Conservation (phyloP, 2,329 filamentous ascomycete species). For the Zymoseptoria tritici region DNA sequence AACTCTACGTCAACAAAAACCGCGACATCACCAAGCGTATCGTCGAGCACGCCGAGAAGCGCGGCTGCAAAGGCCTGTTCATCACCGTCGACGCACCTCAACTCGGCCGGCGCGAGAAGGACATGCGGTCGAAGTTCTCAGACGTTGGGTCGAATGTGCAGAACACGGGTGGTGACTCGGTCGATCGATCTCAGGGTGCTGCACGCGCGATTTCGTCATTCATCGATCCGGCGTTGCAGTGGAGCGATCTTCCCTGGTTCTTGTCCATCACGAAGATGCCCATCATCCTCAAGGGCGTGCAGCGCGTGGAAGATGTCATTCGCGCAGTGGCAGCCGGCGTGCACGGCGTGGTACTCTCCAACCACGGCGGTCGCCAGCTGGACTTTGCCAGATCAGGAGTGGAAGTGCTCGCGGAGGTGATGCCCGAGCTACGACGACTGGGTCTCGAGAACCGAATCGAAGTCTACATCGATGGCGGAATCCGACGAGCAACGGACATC, state of each 20-base stretch:
- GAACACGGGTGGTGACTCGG: conserved; percentile 53
- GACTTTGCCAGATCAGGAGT: conserved; percentile 85
- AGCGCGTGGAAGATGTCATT: conserved; percentile 90
- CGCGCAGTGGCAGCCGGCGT: conserved; percentile 65
- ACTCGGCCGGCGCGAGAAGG: conserved; percentile 89
- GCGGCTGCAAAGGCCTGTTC: conserved; percentile 92
- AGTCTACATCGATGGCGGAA: conserved; percentile 83
- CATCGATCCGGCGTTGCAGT: conserved; percentile 79
- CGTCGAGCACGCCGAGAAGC: conserved; percentile 80
- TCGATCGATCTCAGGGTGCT: conserved; percentile 85
- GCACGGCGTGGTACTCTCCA: conserved; percentile 86
- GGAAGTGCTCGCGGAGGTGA: conserved; percentile 86
- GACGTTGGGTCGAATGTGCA: conserved; percentile 82
- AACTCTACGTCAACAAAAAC: conserved; percentile 85
- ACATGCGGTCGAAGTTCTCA: conserved; percentile 76
- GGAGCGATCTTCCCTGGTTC: conserved; percentile 88
- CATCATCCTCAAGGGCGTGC: conserved; percentile 92
- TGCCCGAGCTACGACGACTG: conserved; percentile 65
- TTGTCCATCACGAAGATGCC: conserved; percentile 84
- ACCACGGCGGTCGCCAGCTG: conserved; percentile 90
- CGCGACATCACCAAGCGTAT: conserved; percentile 83
- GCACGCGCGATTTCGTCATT: conserved; percentile 92
- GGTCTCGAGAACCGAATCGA: conserved; percentile 66
- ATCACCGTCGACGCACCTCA: conserved; percentile 98
- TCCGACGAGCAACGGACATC: conserved; percentile 86